phyloP scores from a whole-genome alignment of 352 stramenopile species.

The Aphanomyces invadans region DNA sequence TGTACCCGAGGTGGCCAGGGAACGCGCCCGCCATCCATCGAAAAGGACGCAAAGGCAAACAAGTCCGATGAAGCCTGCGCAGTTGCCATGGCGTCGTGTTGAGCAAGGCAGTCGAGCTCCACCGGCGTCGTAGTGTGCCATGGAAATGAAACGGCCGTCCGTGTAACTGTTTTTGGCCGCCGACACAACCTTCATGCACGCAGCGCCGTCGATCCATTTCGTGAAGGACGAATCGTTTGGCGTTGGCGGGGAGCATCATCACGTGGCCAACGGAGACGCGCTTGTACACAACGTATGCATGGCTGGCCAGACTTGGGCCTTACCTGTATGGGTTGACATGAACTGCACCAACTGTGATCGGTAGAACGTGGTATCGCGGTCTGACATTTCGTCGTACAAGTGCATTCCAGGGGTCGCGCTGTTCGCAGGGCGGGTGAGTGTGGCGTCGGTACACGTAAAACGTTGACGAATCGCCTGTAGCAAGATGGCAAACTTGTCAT shows the following conservation, averaged over 20 bases:
- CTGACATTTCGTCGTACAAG: not conserved
- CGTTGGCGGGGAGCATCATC: not conserved
- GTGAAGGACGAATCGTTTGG: not conserved
- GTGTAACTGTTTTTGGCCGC: too few species aligned
- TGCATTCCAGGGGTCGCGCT: conserved; percentile 25
- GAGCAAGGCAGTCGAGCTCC: too few species aligned
- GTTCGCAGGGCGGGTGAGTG: conserved; percentile 49
- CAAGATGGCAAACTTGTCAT: conserved; percentile 54
- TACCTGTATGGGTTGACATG: not conserved
- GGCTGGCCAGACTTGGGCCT: not conserved
- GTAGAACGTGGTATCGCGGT: not conserved
- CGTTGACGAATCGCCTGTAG: too few species aligned
- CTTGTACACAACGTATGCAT: not conserved
- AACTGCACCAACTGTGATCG: too few species aligned
- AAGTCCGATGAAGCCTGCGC: too few species aligned
- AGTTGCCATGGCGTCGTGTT: too few species aligned
- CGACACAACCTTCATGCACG: not conserved
- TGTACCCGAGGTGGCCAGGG: too few species aligned
- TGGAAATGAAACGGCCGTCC: not conserved
- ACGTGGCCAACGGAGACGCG: not conserved
- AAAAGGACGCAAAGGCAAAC: too few species aligned
- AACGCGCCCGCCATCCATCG: too few species aligned
- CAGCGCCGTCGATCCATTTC: not conserved
- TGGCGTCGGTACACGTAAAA: not conserved
- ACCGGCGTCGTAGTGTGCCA: too few species aligned